Conservation (phyloP, 129 eudicot genomes). For the Artemisia annua region DNA sequence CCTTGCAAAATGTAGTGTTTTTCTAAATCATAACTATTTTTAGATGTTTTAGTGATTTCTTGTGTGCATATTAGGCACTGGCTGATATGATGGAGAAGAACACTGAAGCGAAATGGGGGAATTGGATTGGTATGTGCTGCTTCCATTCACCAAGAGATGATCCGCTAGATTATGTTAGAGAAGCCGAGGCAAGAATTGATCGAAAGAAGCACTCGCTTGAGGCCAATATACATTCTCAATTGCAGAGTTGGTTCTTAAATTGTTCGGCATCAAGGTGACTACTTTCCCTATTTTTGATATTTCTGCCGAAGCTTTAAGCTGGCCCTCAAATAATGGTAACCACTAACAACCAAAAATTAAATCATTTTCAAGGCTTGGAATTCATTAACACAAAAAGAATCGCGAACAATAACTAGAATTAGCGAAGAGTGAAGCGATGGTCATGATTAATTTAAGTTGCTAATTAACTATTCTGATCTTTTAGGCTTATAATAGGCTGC, state of each 20-base stretch:
- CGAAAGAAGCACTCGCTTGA: slow-evolving; percentile 53
- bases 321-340: background rate
- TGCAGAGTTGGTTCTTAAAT: slow-evolving; percentile 35
- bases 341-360: background rate
- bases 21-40: background rate
- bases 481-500: slow-evolving; percentile 26
- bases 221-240: slow-evolving; percentile 40
- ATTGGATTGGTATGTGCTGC: slow-evolving; percentile 45
- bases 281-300: background rate
- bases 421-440: too few relatives aligned
- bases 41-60: background rate
- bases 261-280: slow-evolving; percentile 46
- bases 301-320: background rate
- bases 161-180: slow-evolving; percentile 52
- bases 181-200: slow-evolving; percentile 55
- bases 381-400: background rate
- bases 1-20: background rate
- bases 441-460: background rate
- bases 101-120: slow-evolving; percentile 51
- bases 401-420: too few relatives aligned
- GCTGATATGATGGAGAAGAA: slow-evolving; percentile 63
- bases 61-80: slow-evolving; percentile 35
- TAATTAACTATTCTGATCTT: background rate
- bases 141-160: slow-evolving; percentile 52
- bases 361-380: background rate